Evolutionary conservation across 2,329 filamentous ascomycete genomes (phyloP), one percentile per base, ranked within the genome.

Genomic region (Davidsoniella neocaledoniae): DNA sequence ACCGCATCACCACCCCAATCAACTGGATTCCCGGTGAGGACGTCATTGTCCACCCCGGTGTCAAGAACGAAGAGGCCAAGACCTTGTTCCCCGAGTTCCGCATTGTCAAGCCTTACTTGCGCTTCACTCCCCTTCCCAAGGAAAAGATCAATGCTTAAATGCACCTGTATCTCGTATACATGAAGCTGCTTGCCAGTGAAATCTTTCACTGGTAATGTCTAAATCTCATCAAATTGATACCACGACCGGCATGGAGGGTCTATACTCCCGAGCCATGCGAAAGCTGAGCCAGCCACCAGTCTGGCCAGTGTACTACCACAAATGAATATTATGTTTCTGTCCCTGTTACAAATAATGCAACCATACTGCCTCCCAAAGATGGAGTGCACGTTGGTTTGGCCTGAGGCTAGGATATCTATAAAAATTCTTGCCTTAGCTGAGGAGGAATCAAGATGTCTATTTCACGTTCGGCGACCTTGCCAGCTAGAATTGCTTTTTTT

Each of bases 11-110:
- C 56, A 91, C 85, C 51, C 87, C 87, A 46, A 88, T 94, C 67
- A 83, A 94, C 73, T 94, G 87, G 87, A 71, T 81, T 38, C 79
- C 79, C 42, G 87, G 87, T 49, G 83, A 94, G 60, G 87, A 95
- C 63, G 88, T 94, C 58, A 94, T 95, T 62, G 84, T 95, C 55
- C 86, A 87, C 62, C 86, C 87, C 43, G 73, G 72, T 54, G 78
- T 94, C 63, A 82, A 77, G 64, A 87, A 86, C 55, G 83, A 85
- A 65, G 81, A 91, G 69, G 88, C 87, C 62, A 81, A 81, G 74
- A 79, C 82, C 68, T 79, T 94, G 62, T 94, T 94, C 74, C 85
- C 85, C 55, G 74, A 90, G 55, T 76, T 79, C 67, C 71, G 72
- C 61, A 72, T 73, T 56, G 73, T 81, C 64, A 81, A 81, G 73